These are phyloP conservation scores for Pulveroboletus ravenelii DNA, from an alignment of 768 basidiomycete species.

Conservation along the genomic window DNA sequence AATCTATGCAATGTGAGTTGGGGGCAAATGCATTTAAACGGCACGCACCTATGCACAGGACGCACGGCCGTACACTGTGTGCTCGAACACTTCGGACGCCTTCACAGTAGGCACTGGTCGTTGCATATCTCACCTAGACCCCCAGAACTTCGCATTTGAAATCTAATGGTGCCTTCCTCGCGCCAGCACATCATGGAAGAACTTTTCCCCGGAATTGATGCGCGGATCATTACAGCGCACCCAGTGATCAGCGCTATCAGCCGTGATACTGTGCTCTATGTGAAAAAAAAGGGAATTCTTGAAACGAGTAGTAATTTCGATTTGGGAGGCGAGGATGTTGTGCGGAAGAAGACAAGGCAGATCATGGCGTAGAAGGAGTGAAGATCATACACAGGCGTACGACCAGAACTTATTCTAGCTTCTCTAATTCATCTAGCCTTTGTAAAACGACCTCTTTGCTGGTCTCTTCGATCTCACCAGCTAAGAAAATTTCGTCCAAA, in stretches of 20 bases:
- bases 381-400: conserved; percentile 7
- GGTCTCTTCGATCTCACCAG: conserved; percentile 97
- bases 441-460: conserved; percentile 93
- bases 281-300: background rate
- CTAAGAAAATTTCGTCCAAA: conserved; percentile 95
- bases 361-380: conserved; percentile 3
- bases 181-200: background rate
- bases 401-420: conserved; percentile 60
- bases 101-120: background rate
- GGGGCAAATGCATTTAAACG: background rate
- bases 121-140: background rate
- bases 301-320: background rate
- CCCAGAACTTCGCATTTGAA: too few species aligned
- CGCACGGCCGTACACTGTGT: background rate
- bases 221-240: conserved; percentile 2
- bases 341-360: background rate
- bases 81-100: background rate
- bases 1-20: background rate
- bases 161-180: too few species aligned
- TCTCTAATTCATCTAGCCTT: conserved; percentile 88
- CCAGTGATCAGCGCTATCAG: background rate
- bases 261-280: background rate
- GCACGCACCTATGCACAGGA: background rate
- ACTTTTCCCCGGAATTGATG: background rate
- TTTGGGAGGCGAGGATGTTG: background rate